Percentiles rank a stretch among this genome's conserved stretches.
phyloP scores from a whole-genome alignment of 305 asterid species.

The Plantago coronopus region DNA sequence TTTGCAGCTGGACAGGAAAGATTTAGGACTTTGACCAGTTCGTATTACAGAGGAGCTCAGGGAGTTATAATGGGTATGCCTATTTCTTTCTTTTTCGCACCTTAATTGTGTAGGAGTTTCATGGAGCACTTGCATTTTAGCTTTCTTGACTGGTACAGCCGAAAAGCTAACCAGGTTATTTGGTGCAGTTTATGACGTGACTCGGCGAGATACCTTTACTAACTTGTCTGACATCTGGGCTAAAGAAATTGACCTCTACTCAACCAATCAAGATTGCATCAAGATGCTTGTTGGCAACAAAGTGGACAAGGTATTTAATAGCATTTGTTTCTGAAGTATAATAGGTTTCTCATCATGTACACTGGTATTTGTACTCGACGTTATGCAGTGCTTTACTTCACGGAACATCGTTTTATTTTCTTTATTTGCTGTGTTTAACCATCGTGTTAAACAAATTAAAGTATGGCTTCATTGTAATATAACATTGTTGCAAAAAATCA shows the following conservation, averaged over 20 bases:
- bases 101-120: too few relatives aligned
- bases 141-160: background rate
- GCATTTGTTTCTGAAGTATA: background rate
- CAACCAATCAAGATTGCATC: conserved; percentile 92
- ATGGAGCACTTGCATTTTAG: conserved; percentile 8
- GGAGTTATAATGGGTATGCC: conserved; percentile 63
- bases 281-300: conserved; percentile 78
- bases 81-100: background rate
- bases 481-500: conserved; percentile 25
- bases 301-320: conserved; percentile 55
- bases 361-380: too few relatives aligned
- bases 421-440: background rate
- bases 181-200: conserved; percentile 80
- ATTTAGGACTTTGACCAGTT: conserved; percentile 64
- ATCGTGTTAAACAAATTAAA: background rate
- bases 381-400: too few relatives aligned
- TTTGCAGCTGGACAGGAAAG: conserved; percentile 71
- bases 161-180: conserved; percentile 6
- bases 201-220: conserved; percentile 84
- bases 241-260: conserved; percentile 87
- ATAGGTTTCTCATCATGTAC: background rate
- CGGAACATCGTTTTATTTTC: too few relatives aligned
- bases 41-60: conserved; percentile 71
- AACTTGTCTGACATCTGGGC: conserved; percentile 94
- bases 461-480: background rate